Percentiles rank a stretch among this genome's conserved stretches.
Conservation (phyloP, 106 monocot genomes). For the Allium cepa region DNA sequence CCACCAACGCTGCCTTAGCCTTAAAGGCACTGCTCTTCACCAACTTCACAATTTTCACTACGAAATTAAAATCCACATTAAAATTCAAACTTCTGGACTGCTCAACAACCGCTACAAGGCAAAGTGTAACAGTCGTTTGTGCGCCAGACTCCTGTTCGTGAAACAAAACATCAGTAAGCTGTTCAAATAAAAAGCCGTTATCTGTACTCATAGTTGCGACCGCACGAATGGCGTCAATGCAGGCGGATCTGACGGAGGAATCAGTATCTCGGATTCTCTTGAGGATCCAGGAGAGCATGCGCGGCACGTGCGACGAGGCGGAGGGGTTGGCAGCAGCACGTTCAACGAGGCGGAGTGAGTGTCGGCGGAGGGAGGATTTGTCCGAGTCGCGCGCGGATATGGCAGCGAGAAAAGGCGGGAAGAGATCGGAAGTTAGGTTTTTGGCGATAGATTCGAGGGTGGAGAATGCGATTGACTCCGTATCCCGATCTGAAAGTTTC, state of each 20-base stretch:
- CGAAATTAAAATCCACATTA: slow-evolving; percentile 21
- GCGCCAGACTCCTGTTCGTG: slow-evolving; percentile 81
- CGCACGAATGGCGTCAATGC: slow-evolving; percentile 65
- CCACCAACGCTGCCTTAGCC: slow-evolving; percentile 67
- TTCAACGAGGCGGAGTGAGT: slow-evolving; percentile 62
- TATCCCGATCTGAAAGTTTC: slow-evolving; percentile 88
- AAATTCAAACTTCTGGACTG: slow-evolving; percentile 1
- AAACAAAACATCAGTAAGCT: slow-evolving; percentile 54
- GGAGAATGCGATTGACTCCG: slow-evolving; percentile 67
- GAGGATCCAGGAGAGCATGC: slow-evolving; percentile 65
- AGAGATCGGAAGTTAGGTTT: slow-evolving; percentile 29
- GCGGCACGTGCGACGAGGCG: slow-evolving; percentile 25
- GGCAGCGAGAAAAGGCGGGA: slow-evolving; percentile 64
- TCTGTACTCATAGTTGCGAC: slow-evolving; percentile 24
- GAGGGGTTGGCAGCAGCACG: slow-evolving; percentile 39
- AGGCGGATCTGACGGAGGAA: slow-evolving; percentile 80
- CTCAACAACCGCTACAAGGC: slow-evolving; percentile 68
- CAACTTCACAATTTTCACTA: slow-evolving; percentile 62
- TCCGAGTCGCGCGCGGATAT: slow-evolving; percentile 67
- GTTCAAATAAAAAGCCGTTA: slow-evolving; percentile 29
- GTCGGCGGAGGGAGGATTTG: slow-evolving; percentile 76
- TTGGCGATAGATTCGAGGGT: slow-evolving; percentile 86
- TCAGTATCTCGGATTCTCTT: slow-evolving; percentile 84
- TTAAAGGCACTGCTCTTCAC: slow-evolving; percentile 60
- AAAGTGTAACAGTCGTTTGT: slow-evolving; percentile 54